These are phyloP conservation scores for Pseudogymnoascus sp. DNA, from an alignment of 2,329 filamentous ascomycete species.

Conservation along the genomic window DNA sequence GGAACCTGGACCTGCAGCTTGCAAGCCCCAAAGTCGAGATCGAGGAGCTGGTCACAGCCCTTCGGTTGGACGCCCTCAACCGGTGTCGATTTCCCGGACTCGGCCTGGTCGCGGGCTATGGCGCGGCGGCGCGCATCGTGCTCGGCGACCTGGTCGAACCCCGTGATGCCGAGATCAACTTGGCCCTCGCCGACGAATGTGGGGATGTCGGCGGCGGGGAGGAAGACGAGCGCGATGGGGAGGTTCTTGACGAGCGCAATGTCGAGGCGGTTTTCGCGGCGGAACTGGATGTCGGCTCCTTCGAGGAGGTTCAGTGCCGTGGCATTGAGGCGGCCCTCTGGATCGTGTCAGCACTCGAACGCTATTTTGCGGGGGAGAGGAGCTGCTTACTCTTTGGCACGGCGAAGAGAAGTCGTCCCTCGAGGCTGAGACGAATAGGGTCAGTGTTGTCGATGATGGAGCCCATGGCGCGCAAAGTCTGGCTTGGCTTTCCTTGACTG, in stretches of 20 bases:
- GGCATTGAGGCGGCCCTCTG: constrained; percentile 88
- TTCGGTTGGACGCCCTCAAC: constrained; percentile 35
- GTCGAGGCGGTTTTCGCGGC: constrained; percentile 87
- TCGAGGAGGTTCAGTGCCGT: constrained; percentile 82
- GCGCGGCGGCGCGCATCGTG: constrained; percentile 60
- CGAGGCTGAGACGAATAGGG: constrained; percentile 53
- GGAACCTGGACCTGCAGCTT: constrained; percentile 96
- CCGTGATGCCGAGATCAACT: constrained; percentile 91
- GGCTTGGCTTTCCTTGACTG: constrained; percentile 10
- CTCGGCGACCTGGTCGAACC: constrained; percentile 84
- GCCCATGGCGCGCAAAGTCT: constrained; percentile 36
- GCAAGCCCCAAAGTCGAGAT: constrained; percentile 83
- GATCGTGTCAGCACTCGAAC: constrained; percentile 6
- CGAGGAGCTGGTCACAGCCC: constrained; percentile 71
- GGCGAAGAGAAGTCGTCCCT: constrained; percentile 88
- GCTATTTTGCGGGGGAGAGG: constrained; percentile 7
- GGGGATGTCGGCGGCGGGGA: constrained; percentile 93
- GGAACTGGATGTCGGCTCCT: constrained; percentile 93
- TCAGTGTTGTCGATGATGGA: constrained; percentile 37
- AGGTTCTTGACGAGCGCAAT: constrained; percentile 97
- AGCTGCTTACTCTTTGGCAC: constrained; percentile 85
- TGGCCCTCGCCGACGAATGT: constrained; percentile 93
- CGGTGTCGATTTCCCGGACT: constrained; percentile 38
- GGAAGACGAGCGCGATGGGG: constrained; percentile 89
- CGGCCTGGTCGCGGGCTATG: constrained; percentile 39